phyloP scores from a whole-genome alignment of 352 stramenopile genomes.

The Aphanomyces stellatus region DNA sequence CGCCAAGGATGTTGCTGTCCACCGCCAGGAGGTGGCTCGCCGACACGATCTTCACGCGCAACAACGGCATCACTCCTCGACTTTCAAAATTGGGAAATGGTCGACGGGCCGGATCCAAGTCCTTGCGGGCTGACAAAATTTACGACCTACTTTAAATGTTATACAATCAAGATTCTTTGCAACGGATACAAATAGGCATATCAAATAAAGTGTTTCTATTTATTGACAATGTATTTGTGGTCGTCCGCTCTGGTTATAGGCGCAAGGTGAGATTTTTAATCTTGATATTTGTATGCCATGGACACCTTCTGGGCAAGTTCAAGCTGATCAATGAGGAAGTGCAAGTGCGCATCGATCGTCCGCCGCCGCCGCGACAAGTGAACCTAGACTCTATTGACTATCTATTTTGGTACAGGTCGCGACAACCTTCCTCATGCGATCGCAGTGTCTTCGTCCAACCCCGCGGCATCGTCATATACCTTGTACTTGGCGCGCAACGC shows the following conservation, averaged over 20 bases:
- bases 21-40: constrained; percentile 13
- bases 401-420: too few relatives aligned
- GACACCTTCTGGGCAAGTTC: too few relatives aligned
- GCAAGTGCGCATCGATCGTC: too few relatives aligned
- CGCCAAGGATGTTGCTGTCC: constrained; percentile 13
- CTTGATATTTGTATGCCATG: background rate
- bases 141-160: too few relatives aligned
- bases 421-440: too few relatives aligned
- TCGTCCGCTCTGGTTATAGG: background rate
- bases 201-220: background rate
- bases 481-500: background rate
- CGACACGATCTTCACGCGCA: constrained; percentile 16
- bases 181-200: too few relatives aligned
- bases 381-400: too few relatives aligned
- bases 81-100: too few relatives aligned
- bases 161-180: background rate
- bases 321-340: too few relatives aligned
- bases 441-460: background rate
- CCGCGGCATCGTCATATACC: background rate
- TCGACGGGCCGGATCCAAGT: too few relatives aligned
- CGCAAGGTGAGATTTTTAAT: background rate
- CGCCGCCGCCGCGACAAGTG: too few relatives aligned
- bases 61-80: constrained; percentile 18
- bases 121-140: too few relatives aligned
- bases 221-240: background rate